These are phyloP conservation scores for Nectriaceae sp. DNA, from an alignment of 2,329 filamentous ascomycete species.

Conservation along the genomic window DNA sequence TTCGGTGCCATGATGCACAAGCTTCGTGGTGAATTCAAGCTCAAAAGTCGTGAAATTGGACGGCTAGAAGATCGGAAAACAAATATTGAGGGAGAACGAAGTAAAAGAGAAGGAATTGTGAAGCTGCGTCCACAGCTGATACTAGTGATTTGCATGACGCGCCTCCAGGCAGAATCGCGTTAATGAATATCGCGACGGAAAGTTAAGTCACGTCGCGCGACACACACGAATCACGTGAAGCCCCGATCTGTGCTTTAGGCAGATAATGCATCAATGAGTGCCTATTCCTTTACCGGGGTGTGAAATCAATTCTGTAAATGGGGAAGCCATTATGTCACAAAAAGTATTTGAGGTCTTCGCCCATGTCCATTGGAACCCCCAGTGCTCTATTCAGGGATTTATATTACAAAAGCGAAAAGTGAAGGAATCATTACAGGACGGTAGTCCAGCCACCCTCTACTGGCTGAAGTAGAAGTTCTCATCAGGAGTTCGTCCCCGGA, in stretches of 20 bases:
- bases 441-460: conserved; percentile 29
- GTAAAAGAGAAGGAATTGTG: conserved; percentile 18
- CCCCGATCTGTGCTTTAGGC: neutral
- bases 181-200: conserved; percentile 33
- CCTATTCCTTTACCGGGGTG: neutral
- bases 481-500: conserved; percentile 49
- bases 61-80: conserved; percentile 6
- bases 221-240: conserved; percentile 29
- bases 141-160: conserved; percentile 35
- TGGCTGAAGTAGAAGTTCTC: conserved; percentile 91
- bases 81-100: conserved; percentile 11
- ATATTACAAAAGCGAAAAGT: conserved; percentile 35
- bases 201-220: conserved; percentile 24
- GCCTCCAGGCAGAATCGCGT: conserved; percentile 41
- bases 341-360: too few relatives aligned
- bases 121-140: conserved; percentile 22
- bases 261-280: neutral
- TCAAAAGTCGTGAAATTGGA: conserved; percentile 8
- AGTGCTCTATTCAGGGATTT: conserved; percentile 31
- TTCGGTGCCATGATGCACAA: conserved; percentile 53
- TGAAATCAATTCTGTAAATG: too few relatives aligned
- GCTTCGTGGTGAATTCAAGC: conserved; percentile 8
- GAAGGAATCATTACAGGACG: conserved; percentile 35
- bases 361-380: conserved; percentile 26
- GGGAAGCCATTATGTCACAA: too few relatives aligned